phyloP scores from a whole-genome alignment of 2,329 filamentous ascomycete species.

The Fusarium albidum region DNA sequence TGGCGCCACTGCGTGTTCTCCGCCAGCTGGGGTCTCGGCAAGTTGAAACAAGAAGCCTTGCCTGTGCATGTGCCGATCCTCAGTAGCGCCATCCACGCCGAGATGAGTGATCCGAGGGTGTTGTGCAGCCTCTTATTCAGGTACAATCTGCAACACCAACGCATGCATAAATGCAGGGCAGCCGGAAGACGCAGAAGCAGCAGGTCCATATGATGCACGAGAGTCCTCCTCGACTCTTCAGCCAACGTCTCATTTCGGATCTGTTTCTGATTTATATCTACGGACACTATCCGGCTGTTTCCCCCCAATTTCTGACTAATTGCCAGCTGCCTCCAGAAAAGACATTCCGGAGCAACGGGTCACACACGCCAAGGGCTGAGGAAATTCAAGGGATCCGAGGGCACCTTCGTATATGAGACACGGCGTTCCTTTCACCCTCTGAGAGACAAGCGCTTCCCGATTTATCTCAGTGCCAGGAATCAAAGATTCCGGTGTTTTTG shows the following conservation, averaged over 20 bases:
- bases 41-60: constrained; percentile 36
- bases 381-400: constrained; percentile 5
- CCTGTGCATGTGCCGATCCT: constrained; percentile 32
- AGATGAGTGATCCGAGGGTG: constrained; percentile 19
- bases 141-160: background rate
- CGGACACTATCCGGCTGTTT: constrained; percentile 2
- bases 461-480: constrained; percentile 17
- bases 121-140: constrained; percentile 2
- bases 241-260: constrained; percentile 28
- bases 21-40: constrained; percentile 33
- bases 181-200: too few species aligned
- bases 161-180: too few species aligned
- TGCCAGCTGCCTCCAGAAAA: constrained; percentile 2
- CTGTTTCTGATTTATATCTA: constrained; percentile 17
- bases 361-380: too few species aligned
- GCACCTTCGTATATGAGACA: constrained; percentile 5
- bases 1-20: constrained; percentile 25
- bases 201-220: too few species aligned
- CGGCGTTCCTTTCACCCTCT: constrained; percentile 14
- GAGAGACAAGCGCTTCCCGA: background rate
- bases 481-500: background rate
- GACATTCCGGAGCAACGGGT: background rate
- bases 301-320: background rate
- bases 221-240: too few species aligned
- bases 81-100: constrained; percentile 21